Conservation (phyloP, 1,284 basidiomycete species). For the Rhizoctonia solani region DNA sequence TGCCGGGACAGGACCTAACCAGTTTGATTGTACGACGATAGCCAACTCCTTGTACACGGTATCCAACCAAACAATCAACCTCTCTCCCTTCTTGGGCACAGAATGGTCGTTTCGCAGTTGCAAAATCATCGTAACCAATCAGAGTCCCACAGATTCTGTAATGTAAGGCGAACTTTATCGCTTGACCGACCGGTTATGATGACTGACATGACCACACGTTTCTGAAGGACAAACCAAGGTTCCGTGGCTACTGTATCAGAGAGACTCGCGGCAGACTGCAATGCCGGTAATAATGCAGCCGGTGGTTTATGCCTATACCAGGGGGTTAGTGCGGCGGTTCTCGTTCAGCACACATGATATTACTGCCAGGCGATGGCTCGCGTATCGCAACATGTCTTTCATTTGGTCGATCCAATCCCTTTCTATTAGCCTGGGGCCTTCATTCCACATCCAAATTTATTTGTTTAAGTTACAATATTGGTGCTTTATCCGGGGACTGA, state of each 20-base stretch:
- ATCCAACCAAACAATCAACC: neutral
- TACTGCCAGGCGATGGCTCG: neutral
- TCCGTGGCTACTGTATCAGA: conserved; percentile 4
- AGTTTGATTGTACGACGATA: conserved; percentile 19
- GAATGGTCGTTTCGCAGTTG: conserved; percentile 27
- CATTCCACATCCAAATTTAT: neutral
- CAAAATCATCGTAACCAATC: conserved; percentile 12
- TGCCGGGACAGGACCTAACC: conserved; percentile 17
- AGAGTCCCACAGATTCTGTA: neutral
- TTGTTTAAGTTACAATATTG: neutral
- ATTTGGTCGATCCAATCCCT: neutral
- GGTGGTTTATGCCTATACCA: conserved; percentile 9
- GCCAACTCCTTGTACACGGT: conserved; percentile 7
- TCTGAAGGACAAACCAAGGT: conserved; percentile 2
- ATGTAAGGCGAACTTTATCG: conserved; percentile 11
- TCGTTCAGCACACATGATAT: conserved; percentile 1
- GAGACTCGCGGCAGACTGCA: conserved; percentile 7
- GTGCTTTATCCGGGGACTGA: neutral
- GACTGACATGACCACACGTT: neutral
- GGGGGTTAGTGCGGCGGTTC: neutral
- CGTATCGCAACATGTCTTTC: neutral
- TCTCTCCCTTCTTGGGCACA: conserved; percentile 11
- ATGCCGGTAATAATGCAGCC: conserved; percentile 3
- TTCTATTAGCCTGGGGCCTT: neutral
- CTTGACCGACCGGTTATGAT: neutral